Conservation (phyloP, 805 yeast species). For the Yarrowia porcina region DNA sequence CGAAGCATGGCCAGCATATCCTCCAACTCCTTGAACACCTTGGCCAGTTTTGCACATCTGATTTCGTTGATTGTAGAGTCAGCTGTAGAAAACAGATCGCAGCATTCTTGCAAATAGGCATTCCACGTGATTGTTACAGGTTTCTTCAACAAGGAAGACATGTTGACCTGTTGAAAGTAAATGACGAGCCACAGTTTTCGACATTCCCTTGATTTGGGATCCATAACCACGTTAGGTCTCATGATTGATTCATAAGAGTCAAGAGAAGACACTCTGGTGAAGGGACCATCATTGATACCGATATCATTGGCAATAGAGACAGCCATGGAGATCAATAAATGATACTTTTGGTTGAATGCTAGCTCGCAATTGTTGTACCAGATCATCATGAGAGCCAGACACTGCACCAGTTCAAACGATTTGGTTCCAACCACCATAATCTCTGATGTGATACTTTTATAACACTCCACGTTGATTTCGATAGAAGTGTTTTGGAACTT, state of each 20-base stretch:
- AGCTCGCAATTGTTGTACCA: slow-evolving; percentile 88
- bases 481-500: neutral
- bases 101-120: slow-evolving; percentile 61
- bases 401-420: slow-evolving; percentile 61
- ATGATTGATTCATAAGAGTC: slow-evolving; percentile 36
- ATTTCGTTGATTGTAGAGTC: slow-evolving; percentile 38
- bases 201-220: slow-evolving; percentile 46
- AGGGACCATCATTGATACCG: slow-evolving; percentile 51
- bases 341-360: slow-evolving; percentile 74
- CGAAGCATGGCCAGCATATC: slow-evolving; percentile 47
- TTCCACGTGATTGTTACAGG: slow-evolving; percentile 47
- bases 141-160: slow-evolving; percentile 63
- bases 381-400: slow-evolving; percentile 56
- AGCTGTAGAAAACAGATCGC: slow-evolving; percentile 45
- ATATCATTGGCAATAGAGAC: slow-evolving; percentile 70
- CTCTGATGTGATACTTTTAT: slow-evolving; percentile 41
- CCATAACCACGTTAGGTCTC: slow-evolving; percentile 42
- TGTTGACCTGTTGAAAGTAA: slow-evolving; percentile 60
- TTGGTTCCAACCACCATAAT: slow-evolving; percentile 68
- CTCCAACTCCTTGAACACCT: slow-evolving; percentile 59
- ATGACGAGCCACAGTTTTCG: slow-evolving; percentile 54
- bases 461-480: neutral
- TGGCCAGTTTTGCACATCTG: slow-evolving; percentile 55
- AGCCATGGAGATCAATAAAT: slow-evolving; percentile 61
- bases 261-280: slow-evolving; percentile 32